A percentile compares a stretch with the other conserved stretches of the same genome.
Evolutionary conservation across 2,329 filamentous ascomycete genomes (phyloP).

Genomic region (Corinectria fuckeliana): DNA sequence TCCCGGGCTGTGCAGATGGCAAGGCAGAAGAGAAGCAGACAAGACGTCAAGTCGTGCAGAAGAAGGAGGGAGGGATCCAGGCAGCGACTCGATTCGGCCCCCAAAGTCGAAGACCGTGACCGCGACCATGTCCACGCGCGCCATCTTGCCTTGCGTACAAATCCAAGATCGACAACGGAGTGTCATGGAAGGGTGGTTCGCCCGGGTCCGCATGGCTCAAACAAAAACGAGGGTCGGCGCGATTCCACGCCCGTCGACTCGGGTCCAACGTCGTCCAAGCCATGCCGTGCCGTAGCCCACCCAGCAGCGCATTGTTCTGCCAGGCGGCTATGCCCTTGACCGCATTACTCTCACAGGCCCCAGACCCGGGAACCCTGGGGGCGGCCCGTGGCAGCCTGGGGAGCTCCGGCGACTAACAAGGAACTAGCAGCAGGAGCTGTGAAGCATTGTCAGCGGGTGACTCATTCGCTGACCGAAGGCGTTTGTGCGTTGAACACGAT

Average conservation of each 20-base stretch:
- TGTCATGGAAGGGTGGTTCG: conserved; percentile 10
- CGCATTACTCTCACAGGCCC: conserved; percentile 25
- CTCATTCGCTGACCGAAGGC: conserved; percentile 31
- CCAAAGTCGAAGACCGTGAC: conserved; percentile 11
- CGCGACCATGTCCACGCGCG: conserved; percentile 3
- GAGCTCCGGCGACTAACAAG: conserved; percentile 20
- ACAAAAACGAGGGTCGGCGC: conserved; percentile 12
- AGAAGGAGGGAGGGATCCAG: conserved; percentile 9
- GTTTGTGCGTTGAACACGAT: conserved; percentile 19
- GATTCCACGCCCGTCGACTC: conserved; percentile 23
- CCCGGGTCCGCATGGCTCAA: conserved; percentile 10
- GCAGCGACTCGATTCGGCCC: conserved; percentile 14
- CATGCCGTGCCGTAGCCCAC: background rate
- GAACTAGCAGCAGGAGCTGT: conserved; percentile 1
- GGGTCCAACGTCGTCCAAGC: conserved; percentile 10
- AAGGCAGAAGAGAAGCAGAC: conserved; percentile 12
- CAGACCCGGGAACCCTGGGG: conserved; percentile 23
- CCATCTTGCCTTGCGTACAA: background rate
- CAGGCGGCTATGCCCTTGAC: conserved; percentile 29
- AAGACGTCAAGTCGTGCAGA: conserved; percentile 1
- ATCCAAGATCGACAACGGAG: conserved; percentile 1
- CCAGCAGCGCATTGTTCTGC: conserved; percentile 16
- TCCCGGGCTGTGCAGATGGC: conserved; percentile 13
- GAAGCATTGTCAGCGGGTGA: conserved; percentile 25
- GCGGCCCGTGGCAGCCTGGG: conserved; percentile 24